Percentiles rank a stretch among this genome's conserved stretches.
phyloP scores from a whole-genome alignment of 2,329 filamentous ascomycete genomes.

The Fusarium odoratissimum region DNA sequence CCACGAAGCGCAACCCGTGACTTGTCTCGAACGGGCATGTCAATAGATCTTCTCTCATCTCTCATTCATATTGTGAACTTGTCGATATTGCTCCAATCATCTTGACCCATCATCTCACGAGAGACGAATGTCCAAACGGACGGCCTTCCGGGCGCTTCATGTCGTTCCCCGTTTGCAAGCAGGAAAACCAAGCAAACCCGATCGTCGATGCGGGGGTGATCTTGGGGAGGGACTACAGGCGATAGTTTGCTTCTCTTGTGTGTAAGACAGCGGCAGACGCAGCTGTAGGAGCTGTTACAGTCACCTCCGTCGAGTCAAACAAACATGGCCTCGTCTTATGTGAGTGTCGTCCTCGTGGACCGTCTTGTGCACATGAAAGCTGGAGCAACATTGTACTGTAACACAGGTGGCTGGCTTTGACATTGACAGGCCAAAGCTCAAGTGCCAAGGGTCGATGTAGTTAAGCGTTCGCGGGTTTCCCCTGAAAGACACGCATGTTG shows the following conservation, averaged over 20 bases:
- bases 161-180: slow-evolving; percentile 22
- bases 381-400: slow-evolving; percentile 5
- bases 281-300: background rate
- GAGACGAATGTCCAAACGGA: slow-evolving; percentile 21
- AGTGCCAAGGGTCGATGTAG: slow-evolving; percentile 1
- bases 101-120: slow-evolving; percentile 11
- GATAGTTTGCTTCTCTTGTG: slow-evolving; percentile 21
- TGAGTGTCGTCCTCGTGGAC: slow-evolving; percentile 21
- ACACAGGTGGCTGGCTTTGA: slow-evolving; percentile 9
- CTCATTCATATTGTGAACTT: background rate
- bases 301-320: slow-evolving; percentile 20
- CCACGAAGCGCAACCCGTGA: slow-evolving; percentile 39
- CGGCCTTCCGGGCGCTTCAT: slow-evolving; percentile 32
- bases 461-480: slow-evolving; percentile 3
- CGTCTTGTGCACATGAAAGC: slow-evolving; percentile 19
- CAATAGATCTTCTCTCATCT: slow-evolving; percentile 27
- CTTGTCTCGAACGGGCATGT: slow-evolving; percentile 33
- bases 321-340: slow-evolving; percentile 19
- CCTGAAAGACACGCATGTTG: slow-evolving; percentile 12
- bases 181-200: slow-evolving; percentile 22
- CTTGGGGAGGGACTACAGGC: slow-evolving; percentile 17
- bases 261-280: slow-evolving; percentile 18
- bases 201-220: slow-evolving; percentile 24
- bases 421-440: background rate
- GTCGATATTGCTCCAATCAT: slow-evolving; percentile 25